Conservation (phyloP, 176 grass and related monocot species). For the Triticum dicoccoides region DNA sequence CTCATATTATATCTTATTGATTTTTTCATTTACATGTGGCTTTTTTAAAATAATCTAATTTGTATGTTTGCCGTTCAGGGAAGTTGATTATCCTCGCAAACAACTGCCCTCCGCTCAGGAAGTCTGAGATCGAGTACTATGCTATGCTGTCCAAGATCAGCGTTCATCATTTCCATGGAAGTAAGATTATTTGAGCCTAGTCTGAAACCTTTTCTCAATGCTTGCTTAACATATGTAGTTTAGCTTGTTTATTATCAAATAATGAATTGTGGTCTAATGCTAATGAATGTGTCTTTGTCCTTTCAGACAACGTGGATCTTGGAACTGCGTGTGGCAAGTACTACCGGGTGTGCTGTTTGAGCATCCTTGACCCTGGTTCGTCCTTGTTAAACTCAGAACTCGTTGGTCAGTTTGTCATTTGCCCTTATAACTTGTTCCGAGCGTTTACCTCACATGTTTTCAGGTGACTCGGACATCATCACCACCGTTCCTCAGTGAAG, state of each 20-base stretch:
- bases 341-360: constrained; percentile 87
- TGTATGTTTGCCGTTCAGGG: constrained; percentile 29
- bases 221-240: neutral
- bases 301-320: constrained; percentile 89
- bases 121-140: constrained; percentile 97
- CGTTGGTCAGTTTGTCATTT: neutral
- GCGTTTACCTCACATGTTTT: no score
- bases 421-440: no score
- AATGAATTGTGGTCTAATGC: neutral
- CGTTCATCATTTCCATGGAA: constrained; percentile 89
- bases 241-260: neutral
- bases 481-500: constrained; percentile 61
- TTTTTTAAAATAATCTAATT: neutral
- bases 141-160: constrained; percentile 88
- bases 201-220: neutral
- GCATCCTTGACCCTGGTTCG: constrained; percentile 74
- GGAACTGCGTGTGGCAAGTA: constrained; percentile 96
- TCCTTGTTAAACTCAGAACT: neutral
- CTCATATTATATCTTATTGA: no score
- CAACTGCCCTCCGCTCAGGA: constrained; percentile 86
- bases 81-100: constrained; percentile 84
- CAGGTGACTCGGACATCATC: constrained; percentile 39
- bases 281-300: no score
- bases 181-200: constrained; percentile 40
- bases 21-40: neutral